These are phyloP conservation scores for Suhomyces bokatorum DNA, from an alignment of 1,139 yeast species.

Conservation along the genomic window DNA sequence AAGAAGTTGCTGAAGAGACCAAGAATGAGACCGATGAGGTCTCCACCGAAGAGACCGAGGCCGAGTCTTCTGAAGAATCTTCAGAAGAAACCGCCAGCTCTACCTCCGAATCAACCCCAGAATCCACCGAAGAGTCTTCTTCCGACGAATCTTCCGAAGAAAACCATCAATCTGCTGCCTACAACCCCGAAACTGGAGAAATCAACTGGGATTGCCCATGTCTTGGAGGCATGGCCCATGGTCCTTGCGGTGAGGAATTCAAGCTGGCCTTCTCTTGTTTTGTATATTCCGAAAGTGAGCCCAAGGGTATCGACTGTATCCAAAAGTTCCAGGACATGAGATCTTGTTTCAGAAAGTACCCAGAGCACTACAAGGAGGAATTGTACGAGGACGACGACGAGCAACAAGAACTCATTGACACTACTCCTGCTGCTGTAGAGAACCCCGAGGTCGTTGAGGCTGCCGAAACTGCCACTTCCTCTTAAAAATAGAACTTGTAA, in stretches of 20 bases:
- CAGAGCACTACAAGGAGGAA: constrained; percentile 93
- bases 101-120: not conserved
- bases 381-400: constrained; percentile 76
- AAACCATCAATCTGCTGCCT: constrained; percentile 61
- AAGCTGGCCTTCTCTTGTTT: constrained; percentile 96
- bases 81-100: not conserved
- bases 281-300: constrained; percentile 91
- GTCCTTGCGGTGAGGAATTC: constrained; percentile 98
- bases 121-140: not conserved
- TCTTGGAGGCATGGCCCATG: constrained; percentile 98
- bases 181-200: constrained; percentile 96
- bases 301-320: constrained; percentile 96
- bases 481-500: constrained; percentile 7
- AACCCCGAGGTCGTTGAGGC: constrained; percentile 11
- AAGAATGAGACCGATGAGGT: constrained; percentile 1
- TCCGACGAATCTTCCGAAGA: constrained; percentile 2
- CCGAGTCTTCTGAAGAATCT: constrained; percentile 1
- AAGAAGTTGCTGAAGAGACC: constrained; percentile 11
- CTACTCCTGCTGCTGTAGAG: constrained; percentile 5
- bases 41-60: constrained; percentile 4
- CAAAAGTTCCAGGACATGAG: constrained; percentile 93
- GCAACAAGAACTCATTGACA: constrained; percentile 11
- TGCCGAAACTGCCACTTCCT: not conserved
- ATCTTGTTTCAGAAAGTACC: constrained; percentile 88
- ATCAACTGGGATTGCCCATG: constrained; percentile 99